A percentile compares a stretch with the other conserved stretches of the same genome.
phyloP scores from a whole-genome alignment of 2,329 filamentous ascomycete species.

The Shiraia sp. region DNA sequence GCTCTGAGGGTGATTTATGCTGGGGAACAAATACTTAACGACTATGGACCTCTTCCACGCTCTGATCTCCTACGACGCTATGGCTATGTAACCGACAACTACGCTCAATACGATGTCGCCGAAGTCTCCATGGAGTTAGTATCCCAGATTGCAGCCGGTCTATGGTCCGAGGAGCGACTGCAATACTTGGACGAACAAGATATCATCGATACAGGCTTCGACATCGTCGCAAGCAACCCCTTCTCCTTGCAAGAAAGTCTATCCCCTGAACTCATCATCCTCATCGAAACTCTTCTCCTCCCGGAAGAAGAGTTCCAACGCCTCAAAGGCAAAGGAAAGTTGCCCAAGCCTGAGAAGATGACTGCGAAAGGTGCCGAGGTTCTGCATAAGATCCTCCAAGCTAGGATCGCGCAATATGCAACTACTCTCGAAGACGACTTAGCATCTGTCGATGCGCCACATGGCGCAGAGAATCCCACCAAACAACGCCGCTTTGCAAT shows the following conservation, averaged over 20 bases:
- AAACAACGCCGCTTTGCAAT: conserved; percentile 51
- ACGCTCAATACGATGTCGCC: conserved; percentile 78
- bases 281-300: conserved; percentile 52
- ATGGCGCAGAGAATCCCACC: conserved; percentile 12
- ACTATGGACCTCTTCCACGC: conserved; percentile 83
- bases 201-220: conserved; percentile 74
- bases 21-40: conserved; percentile 82
- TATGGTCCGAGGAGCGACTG: conserved; percentile 34
- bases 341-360: conserved; percentile 49
- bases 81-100: conserved; percentile 81
- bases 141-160: conserved; percentile 18
- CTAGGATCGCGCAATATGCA: conserved; percentile 53
- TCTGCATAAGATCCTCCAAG: conserved; percentile 45
- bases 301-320: conserved; percentile 46
- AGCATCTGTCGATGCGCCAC: conserved; percentile 49
- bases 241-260: conserved; percentile 43
- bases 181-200: conserved; percentile 64
- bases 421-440: conserved; percentile 59
- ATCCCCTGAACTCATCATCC: conserved; percentile 47
- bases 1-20: conserved; percentile 68
- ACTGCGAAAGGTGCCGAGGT: conserved; percentile 46
- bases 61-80: conserved; percentile 83
- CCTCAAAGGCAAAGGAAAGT: conserved; percentile 47
- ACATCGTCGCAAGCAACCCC: conserved; percentile 48
- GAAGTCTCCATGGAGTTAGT: conserved; percentile 71